Conservation (phyloP, 495 filamentous ascomycete genomes). For the Acidiella bohemica region DNA sequence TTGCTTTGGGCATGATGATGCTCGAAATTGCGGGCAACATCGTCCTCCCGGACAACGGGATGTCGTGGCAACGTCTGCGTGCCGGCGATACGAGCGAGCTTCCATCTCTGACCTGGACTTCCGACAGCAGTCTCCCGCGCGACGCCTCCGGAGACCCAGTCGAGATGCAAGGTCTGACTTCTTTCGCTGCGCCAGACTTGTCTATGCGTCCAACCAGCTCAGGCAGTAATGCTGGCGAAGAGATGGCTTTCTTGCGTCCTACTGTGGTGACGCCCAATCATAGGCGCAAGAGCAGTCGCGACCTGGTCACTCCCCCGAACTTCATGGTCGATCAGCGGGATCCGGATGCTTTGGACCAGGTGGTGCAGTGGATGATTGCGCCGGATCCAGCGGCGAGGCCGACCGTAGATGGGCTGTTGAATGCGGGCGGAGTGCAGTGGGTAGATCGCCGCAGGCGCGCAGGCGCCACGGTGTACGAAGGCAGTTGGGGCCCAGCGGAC, state of each 20-base stretch:
- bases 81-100: constrained; percentile 77
- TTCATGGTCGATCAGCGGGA: constrained; percentile 73
- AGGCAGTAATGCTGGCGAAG: constrained; percentile 15
- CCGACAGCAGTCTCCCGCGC: constrained; percentile 52
- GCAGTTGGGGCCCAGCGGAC: constrained; percentile 82
- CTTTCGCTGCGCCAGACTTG: constrained; percentile 12
- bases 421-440: constrained; percentile 58
- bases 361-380: constrained; percentile 80
- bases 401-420: constrained; percentile 55
- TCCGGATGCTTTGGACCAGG: constrained; percentile 59
- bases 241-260: constrained; percentile 16
- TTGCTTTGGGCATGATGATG: constrained; percentile 84
- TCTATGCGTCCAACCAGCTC: too few species aligned
- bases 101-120: constrained; percentile 68
- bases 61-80: constrained; percentile 74
- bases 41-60: constrained; percentile 79
- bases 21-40: constrained; percentile 88
- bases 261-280: constrained; percentile 17
- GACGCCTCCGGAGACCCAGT: constrained; percentile 62
- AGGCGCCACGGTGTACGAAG: constrained; percentile 84
- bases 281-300: constrained; percentile 34
- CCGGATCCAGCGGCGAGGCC: constrained; percentile 63
- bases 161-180: constrained; percentile 7
- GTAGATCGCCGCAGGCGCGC: constrained; percentile 58
- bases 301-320: constrained; percentile 59